Evolutionary conservation across 1,139 yeast species (phyloP), one percentile per base, ranked within the genome.

Genomic region (Candida tetrigidarum): DNA sequence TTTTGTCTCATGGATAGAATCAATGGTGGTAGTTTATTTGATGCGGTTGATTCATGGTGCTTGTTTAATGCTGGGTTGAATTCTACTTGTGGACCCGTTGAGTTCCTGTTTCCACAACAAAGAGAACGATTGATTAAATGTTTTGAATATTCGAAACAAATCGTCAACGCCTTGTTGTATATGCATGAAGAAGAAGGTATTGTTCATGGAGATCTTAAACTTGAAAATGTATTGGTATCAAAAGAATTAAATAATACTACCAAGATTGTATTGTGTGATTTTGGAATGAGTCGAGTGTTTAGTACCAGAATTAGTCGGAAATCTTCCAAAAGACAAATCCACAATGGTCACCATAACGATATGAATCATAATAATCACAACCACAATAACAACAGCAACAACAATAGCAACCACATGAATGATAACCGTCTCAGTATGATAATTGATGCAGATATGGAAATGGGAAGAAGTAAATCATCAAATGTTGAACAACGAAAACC

Each of bases 121-220:
- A 45, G 59, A 11, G 37, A 48, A 5, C 50, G 74, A 27, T 53
- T 68, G 38, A 33, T 41, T 6, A 54, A 55, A 28, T 59, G 65
- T 2, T 49, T 54, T 14, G 49, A 53, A 23, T 52, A 55, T 45
- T 37, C 51, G 1, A 56, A 62, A 28, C 91, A 87, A 54, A 72
- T 89, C 2, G 76, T 81, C 3, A 65, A 72, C 14, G 96, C 90
- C 0, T 62, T 92, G 33, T 55, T 66, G 35, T 89, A 87, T 60
- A 75, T 92, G 80, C 97, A 92, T 62, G 63, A 64, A 27, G 76
- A 76, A 10, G 70, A 74, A 48, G 85, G 84, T 4, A 76, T 89
- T 27, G 92, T 86, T 7, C 98, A 92, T 60, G 96, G 97, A 2
- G 98, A 92, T 64, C 69, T 92, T 36, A 92, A 92, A 63, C 71